Base-by-base conservation (phyloP, 208 protist species). In the Acanthamoeba triangularis region DNA sequence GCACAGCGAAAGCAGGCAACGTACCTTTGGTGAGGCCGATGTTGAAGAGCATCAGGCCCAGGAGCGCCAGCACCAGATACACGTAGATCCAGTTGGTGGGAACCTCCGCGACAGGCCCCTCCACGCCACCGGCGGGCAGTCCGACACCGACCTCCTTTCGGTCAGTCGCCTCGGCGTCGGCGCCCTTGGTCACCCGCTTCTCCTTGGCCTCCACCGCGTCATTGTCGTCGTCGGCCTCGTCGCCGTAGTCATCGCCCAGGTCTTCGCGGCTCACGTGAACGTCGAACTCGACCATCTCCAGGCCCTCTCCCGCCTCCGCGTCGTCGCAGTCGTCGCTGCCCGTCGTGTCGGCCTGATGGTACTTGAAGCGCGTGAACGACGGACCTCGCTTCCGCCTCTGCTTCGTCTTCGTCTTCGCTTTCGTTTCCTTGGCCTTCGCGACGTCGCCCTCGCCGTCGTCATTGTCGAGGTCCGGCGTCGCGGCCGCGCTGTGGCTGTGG, bases 1-100 rank as follows among this genome's bases (percentile, higher is more conserved):
- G 3, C 37, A 41, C 37, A 41, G 37, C 37, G 37, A 41, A 41
- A 20, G 49, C 49, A n/a, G 59, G 25, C 23, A n/a, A 65, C 0
- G 37, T 2, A 78, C 69, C 69, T 78, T 78, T 13, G 37, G 69
- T 78, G 30, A 78, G 69, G 30, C 69, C 69, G 30, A 78, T 78
- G 69, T 78, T 78, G 69, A 78, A 78, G 8, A 78, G 69, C 33
- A 78, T 78, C 11, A 78, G 37, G 69, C 69, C 69, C 7, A 44
- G 2, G 14, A 78, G 69, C 6, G 37, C 69, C 37, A 78, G 30
- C 69, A 78, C 11, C 37, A 78, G 37, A 20, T 44, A 78, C 6
- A 44, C 11, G n/a, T 44, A 78, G 69, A 78, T 30, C 69, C 14
- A 44, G 20, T 78, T 78, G 13, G 20, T 78, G 23, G 0, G 13